These are phyloP conservation scores for Tricholoma sp. DNA, from an alignment of 768 basidiomycete genomes.

Conservation along the genomic window DNA sequence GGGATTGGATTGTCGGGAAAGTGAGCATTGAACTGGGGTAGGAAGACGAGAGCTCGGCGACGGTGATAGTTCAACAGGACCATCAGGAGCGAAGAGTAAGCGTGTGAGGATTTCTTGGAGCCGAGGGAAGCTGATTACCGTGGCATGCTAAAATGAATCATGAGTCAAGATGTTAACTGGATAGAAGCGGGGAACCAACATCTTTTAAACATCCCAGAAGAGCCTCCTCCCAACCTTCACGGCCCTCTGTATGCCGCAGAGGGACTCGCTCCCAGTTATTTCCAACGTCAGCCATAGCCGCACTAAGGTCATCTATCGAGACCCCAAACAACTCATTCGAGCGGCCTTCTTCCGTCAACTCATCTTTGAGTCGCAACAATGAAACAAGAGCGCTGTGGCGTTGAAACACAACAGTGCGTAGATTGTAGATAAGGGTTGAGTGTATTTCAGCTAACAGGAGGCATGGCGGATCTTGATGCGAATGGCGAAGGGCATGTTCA, in stretches of 20 bases:
- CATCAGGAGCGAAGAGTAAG: conserved; percentile 66
- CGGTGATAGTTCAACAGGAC: conserved; percentile 36
- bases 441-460: conserved; percentile 83
- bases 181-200: conserved; percentile 43
- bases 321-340: conserved; percentile 49
- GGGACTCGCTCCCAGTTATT: conserved; percentile 84
- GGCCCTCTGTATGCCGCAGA: conserved; percentile 63
- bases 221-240: conserved; percentile 90
- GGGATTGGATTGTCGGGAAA: conserved; percentile 46
- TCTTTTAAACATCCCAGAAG: conserved; percentile 86
- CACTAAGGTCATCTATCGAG: conserved; percentile 55
- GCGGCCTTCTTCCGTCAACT: conserved; percentile 34
- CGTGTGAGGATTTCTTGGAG: conserved; percentile 67
- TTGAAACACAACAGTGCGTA: conserved; percentile 75
- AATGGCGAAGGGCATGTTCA: conserved; percentile 81
- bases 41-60: conserved; percentile 44
- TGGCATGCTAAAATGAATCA: conserved; percentile 56
- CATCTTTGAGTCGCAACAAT: conserved; percentile 43
- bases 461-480: conserved; percentile 62
- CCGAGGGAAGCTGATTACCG: conserved; percentile 62
- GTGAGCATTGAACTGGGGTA: conserved; percentile 37
- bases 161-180: not conserved
- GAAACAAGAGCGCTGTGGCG: conserved; percentile 74
- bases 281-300: conserved; percentile 74
- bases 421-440: conserved; percentile 81